A percentile compares a stretch with the other conserved stretches of the same genome.
phyloP scores from a whole-genome alignment of 345 rosid species.

The Triadica sebifera region DNA sequence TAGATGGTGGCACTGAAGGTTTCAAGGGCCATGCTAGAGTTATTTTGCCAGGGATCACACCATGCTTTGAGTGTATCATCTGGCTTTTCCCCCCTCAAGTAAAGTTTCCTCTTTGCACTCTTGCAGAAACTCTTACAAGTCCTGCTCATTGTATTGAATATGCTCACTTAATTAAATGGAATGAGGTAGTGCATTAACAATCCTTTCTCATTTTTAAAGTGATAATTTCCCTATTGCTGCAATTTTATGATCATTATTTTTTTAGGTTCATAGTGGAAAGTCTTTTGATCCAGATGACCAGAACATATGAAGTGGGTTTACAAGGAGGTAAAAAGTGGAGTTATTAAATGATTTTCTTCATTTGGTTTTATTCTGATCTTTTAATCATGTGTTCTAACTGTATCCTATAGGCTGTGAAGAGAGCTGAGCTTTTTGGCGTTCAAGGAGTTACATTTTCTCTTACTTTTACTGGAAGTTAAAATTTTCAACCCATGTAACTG shows the following conservation, averaged over 20 bases:
- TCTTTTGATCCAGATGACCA: constrained; percentile 85
- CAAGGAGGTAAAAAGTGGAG: constrained; percentile 52
- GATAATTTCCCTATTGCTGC: constrained; percentile 3
- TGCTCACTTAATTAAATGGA: constrained; percentile 96
- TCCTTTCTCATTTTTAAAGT: not conserved
- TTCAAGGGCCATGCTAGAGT: constrained; percentile 99
- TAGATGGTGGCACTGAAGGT: constrained; percentile 99
- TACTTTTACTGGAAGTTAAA: constrained; percentile 27
- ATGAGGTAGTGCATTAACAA: constrained; percentile 49
- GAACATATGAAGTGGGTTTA: constrained; percentile 97
- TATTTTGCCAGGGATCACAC: constrained; percentile 81
- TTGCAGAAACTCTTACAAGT: constrained; percentile 96
- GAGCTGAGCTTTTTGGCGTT: constrained; percentile 96
- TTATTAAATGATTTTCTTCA: constrained; percentile 13
- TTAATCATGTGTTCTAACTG: constrained; percentile 18
- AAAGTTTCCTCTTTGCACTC: constrained; percentile 93
- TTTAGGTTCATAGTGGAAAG: constrained; percentile 72
- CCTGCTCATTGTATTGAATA: constrained; percentile 99
- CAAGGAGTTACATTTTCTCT: constrained; percentile 96
- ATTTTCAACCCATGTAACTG: not conserved
- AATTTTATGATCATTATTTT: constrained; percentile 15
- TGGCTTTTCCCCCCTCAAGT: constrained; percentile 99
- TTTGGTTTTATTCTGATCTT: constrained; percentile 11
- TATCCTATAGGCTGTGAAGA: constrained; percentile 73
- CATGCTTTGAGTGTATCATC: constrained; percentile 93